phyloP scores from a whole-genome alignment of 2,329 filamentous ascomycete species.

The Xylariaceae sp. region DNA sequence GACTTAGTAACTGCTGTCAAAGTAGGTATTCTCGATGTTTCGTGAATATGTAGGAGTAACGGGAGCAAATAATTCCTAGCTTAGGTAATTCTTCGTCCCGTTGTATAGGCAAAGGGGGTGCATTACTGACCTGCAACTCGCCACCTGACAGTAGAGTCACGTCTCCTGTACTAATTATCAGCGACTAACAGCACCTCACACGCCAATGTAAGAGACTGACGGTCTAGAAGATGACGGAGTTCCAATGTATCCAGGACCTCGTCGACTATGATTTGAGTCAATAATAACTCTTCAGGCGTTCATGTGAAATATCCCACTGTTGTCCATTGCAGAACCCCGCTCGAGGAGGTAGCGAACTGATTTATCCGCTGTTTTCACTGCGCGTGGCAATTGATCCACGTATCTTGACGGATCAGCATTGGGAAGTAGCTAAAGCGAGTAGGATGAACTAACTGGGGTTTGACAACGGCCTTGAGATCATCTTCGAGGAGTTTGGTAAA shows the following conservation, averaged over 20 bases:
- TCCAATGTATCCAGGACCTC: constrained; percentile 86
- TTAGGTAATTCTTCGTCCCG: neutral
- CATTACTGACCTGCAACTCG: constrained; percentile 68
- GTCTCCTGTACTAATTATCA: constrained; percentile 53
- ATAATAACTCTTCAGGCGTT: neutral
- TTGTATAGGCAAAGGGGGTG: neutral
- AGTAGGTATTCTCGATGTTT: neutral
- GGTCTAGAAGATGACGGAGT: constrained; percentile 86
- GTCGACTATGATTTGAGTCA: constrained; percentile 54
- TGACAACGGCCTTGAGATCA: constrained; percentile 95
- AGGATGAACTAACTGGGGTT: constrained; percentile 70
- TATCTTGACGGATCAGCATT: constrained; percentile 54
- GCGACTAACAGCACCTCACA: neutral
- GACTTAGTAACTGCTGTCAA: neutral
- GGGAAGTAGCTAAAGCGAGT: neutral
- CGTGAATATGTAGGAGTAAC: neutral
- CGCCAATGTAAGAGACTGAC: constrained; percentile 46
- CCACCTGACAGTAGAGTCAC: constrained; percentile 91
- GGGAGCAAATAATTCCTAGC: neutral
- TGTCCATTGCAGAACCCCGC: constrained; percentile 76
- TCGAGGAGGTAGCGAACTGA: constrained; percentile 81
- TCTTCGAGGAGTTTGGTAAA: constrained; percentile 98
- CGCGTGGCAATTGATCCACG: constrained; percentile 96
- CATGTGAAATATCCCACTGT: constrained; percentile 47
- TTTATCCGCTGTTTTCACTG: constrained; percentile 82